Evolutionary conservation across 2,329 filamentous ascomycete genomes (phyloP).

Genomic region (Fusarium praegraminearum): DNA sequence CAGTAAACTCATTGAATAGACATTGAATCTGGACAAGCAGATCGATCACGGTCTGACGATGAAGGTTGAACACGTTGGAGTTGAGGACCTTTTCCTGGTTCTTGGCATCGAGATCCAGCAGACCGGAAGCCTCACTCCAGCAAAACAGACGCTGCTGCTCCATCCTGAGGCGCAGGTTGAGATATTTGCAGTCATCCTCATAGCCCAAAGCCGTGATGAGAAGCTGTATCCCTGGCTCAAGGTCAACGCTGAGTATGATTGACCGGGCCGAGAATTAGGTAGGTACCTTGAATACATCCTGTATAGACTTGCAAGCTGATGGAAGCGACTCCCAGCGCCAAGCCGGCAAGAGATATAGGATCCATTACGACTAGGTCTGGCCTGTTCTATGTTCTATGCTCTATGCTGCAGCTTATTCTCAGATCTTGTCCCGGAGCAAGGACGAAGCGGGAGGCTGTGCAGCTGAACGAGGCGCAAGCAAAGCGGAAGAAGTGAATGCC

Average conservation of each 20-base stretch:
- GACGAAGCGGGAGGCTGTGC: conserved; percentile 12
- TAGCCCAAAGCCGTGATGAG: conserved; percentile 61
- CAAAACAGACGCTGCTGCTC: conserved; percentile 63
- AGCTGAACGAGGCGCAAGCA: conserved; percentile 3
- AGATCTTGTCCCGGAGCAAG: not conserved
- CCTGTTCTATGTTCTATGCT: not conserved
- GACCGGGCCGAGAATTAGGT: conserved; percentile 7
- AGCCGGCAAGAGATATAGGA: conserved; percentile 57
- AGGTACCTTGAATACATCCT: conserved; percentile 58
- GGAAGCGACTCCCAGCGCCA: conserved; percentile 60
- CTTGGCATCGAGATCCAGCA: conserved; percentile 59
- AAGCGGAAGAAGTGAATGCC: not conserved
- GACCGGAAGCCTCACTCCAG: conserved; percentile 63
- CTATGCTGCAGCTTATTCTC: conserved; percentile 13
- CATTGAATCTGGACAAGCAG: conserved; percentile 61
- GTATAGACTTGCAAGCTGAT: conserved; percentile 61
- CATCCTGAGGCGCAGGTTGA: conserved; percentile 62
- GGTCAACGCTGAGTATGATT: not conserved
- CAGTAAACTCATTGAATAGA: conserved; percentile 60
- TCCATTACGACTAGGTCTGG: conserved; percentile 51
- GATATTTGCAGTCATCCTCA: conserved; percentile 61
- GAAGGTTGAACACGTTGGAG: conserved; percentile 62
- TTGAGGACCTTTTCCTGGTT: conserved; percentile 57
- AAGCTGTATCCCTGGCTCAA: conserved; percentile 57
- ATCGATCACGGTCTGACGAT: conserved; percentile 63